Base-by-base conservation (phyloP, 495 filamentous ascomycete species). In the Friedmanniomyces simplex region DNA sequence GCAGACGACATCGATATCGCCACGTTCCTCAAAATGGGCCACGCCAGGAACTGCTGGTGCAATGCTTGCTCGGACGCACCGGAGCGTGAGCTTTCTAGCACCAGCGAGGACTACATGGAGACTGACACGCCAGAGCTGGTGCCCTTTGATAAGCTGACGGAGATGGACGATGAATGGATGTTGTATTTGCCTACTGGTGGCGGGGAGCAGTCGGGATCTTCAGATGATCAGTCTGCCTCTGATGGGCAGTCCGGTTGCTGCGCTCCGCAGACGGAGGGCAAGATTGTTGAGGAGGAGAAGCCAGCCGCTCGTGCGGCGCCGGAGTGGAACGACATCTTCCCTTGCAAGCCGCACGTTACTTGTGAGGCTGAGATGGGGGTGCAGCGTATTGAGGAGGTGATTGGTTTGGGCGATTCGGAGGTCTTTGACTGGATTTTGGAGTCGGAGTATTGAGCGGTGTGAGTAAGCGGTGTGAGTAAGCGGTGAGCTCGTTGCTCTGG, bases 31-130 rank as follows among this genome's bases (percentile, higher is more conserved):
- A 57, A 54, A 47, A 54, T 65, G 52, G 65, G 65, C 18, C 65
- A 67, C 46, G 59, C 55, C 13, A 58, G 52, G 43, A 32, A 43
- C 13, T 68, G 66, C 60, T 66, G 63, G 63, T 68, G 66, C 47
- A 48, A 11, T 20, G 54, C 36, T 36, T 62, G 54, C 49, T 26
- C 16, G 14, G 32, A 55, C n/a, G 50, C 3, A 37, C 16, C 25
- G 3, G 37, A 55, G 25, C 34, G 11, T 10, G 7, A 43, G 2
- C 14, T 16, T 5, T 43, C 39, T 5, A 43, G 14, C 4, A 30
- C 21, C 26, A 36, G n/a, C 30, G 5, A 11, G 2, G 25, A 52
- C 30, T 34, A n/a, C 30, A 20, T 8, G 16, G 16, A 21, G 3
- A n/a, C 25, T 2, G 41, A 56, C 1, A 34, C 20, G 24, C 52